Evolutionary conservation across 129 eudicot species (phyloP), one percentile per base, ranked within the genome.

Genomic region (Sambucus nigra): DNA sequence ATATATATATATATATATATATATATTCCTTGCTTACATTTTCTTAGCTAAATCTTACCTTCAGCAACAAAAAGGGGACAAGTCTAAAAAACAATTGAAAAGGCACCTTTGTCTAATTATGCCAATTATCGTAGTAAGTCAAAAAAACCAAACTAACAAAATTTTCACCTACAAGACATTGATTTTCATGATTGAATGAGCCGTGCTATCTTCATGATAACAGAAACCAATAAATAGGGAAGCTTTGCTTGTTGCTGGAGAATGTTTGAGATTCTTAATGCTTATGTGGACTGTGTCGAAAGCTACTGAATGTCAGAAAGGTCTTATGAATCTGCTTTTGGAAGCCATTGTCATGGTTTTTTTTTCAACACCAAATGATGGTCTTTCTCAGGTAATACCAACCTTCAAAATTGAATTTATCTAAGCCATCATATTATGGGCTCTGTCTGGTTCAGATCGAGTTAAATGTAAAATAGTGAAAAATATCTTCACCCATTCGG

Each of bases 281-380:
- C 94, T 91, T 74, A 62, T 91, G 66, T 94, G 85, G 50, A 75
- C 94, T 13, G 47, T 79, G 16, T 80, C 95, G 35, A 91, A 77
- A 55, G 66, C 42, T 16, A 69, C 66, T 45, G 94, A 79, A 63
- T 76, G 82, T 69, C 94, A 75, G 69, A 85, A 73, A 70, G 72
- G 76, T 64, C 74, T 82, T 12, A 65, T 91, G 77, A 73, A 73
- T 45, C 71, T 91, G 51, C 79, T 85, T 60, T 65, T 91, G 69
- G 98, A 85, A 81, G 86, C 80, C 47, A 65, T 82, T 59, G 67
- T 91, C 64, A 66, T 84, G 87, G 76, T 91, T 48, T 35, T n/a
- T n/a, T 67, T 84, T 11, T 71, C 82, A 49, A 66, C 79, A 47
- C 66, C 86, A 40, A 84, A 85, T 7, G 57, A 53, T 40, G 78